phyloP scores from a whole-genome alignment of 1,284 basidiomycete genomes.

The Fomitopsis schrenkii region DNA sequence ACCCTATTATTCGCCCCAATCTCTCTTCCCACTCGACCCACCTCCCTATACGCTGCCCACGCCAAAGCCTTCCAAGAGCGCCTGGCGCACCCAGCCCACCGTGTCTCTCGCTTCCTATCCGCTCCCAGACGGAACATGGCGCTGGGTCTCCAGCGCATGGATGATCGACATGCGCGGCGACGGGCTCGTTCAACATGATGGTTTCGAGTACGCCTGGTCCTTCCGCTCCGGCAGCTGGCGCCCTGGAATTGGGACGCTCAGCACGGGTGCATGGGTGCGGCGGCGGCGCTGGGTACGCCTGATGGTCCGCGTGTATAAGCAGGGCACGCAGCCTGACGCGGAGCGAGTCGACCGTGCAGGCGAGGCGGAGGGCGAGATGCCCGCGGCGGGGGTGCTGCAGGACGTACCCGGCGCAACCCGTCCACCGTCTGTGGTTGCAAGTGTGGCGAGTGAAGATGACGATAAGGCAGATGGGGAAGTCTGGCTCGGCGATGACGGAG shows the following conservation, averaged over 20 bases:
- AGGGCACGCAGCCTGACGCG: conserved; percentile 13
- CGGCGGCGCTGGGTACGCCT: conserved; percentile 74
- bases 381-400: conserved; percentile 9
- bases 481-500: conserved; percentile 42
- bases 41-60: conserved; percentile 66
- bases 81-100: conserved; percentile 35
- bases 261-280: conserved; percentile 67
- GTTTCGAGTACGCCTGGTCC: conserved; percentile 79
- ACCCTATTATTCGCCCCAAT: conserved; percentile 65
- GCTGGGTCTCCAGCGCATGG: conserved; percentile 74
- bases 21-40: conserved; percentile 72
- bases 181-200: conserved; percentile 74
- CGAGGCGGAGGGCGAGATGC: not conserved
- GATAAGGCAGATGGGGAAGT: conserved; percentile 17
- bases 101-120: conserved; percentile 62
- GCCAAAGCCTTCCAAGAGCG: conserved; percentile 31
- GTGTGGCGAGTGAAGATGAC: conserved; percentile 10
- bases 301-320: conserved; percentile 60
- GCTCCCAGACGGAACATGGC: conserved; percentile 78
- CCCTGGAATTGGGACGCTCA: conserved; percentile 51
- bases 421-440: conserved; percentile 24
- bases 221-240: conserved; percentile 67
- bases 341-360: conserved; percentile 11
- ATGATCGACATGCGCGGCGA: conserved; percentile 84
- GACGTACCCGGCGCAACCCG: conserved; percentile 21